Percentiles rank a stretch among this genome's conserved stretches.
These are phyloP conservation scores for Acacia pycnantha DNA, from an alignment of 331 rosid species.

Conservation along the genomic window DNA sequence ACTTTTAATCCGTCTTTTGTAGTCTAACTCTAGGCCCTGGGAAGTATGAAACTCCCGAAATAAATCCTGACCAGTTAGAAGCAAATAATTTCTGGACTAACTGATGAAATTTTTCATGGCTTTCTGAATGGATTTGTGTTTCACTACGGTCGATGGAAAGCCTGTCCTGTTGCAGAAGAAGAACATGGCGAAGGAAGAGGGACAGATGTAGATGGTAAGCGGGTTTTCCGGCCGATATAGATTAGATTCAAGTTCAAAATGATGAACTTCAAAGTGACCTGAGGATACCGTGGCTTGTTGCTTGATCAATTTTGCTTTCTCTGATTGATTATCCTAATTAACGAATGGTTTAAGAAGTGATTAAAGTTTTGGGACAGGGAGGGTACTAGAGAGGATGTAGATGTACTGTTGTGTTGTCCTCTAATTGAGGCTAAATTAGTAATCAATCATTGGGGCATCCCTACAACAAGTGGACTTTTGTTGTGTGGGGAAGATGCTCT, in stretches of 20 bases:
- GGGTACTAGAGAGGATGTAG: background rate
- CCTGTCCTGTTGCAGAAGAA: background rate
- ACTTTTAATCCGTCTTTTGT: background rate
- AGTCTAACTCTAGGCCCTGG: conserved; percentile 1
- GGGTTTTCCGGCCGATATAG: no score
- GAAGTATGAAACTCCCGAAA: background rate
- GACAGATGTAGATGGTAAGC: no score
- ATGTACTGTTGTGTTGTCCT: background rate
- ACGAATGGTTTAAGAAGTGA: background rate
- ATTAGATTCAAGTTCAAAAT: no score
- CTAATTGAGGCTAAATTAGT: background rate
- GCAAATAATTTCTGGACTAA: background rate
- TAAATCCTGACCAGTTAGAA: background rate
- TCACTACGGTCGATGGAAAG: background rate
- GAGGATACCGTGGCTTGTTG: no score
- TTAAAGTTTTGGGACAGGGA: background rate
- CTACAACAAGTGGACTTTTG: background rate
- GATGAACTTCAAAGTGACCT: no score
- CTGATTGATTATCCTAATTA: background rate
- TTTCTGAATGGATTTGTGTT: background rate
- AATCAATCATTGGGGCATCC: background rate
- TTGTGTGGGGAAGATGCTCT: background rate
- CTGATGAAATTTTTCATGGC: background rate
- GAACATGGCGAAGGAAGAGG: no score
- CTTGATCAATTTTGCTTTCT: background rate